phyloP scores from a whole-genome alignment of 495 filamentous ascomycete genomes.

The Pyrenula aspistea region DNA sequence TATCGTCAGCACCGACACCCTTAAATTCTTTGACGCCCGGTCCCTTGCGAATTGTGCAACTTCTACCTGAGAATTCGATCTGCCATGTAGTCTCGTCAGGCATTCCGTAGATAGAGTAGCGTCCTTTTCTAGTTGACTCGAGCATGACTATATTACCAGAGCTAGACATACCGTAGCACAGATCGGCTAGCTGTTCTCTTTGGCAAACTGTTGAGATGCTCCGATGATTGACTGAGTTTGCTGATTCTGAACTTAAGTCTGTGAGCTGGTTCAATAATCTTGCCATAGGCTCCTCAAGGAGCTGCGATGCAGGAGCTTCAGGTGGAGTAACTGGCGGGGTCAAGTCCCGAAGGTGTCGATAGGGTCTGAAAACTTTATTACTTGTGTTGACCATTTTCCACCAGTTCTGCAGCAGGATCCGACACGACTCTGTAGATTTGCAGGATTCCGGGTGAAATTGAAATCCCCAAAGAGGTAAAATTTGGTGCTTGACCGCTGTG shows the following conservation, averaged over 20 bases:
- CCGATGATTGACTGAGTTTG: neutral
- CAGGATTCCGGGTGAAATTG: conserved; percentile 95
- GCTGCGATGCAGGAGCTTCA: neutral
- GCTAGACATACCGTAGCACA: neutral
- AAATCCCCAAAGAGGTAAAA: conserved; percentile 76
- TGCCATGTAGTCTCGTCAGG: neutral
- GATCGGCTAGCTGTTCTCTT: neutral
- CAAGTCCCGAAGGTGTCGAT: neutral
- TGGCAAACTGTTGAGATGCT: neutral
- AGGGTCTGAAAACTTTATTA: neutral
- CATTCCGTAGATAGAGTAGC: neutral
- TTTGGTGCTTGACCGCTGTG: conserved; percentile 61
- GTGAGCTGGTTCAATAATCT: neutral
- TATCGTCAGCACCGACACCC: neutral
- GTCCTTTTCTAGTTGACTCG: neutral
- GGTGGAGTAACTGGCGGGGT: neutral
- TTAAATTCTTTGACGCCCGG: neutral
- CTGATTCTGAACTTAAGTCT: neutral
- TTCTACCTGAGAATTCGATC: neutral
- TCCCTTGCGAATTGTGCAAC: neutral
- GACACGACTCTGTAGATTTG: conserved; percentile 64
- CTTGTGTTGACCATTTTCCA: conserved; percentile 29
- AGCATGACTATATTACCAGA: neutral
- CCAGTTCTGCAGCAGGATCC: conserved; percentile 62
- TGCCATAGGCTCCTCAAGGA: neutral